Base-by-base conservation (phyloP, 441 rosid genomes). In the Melianthus villosus region DNA sequence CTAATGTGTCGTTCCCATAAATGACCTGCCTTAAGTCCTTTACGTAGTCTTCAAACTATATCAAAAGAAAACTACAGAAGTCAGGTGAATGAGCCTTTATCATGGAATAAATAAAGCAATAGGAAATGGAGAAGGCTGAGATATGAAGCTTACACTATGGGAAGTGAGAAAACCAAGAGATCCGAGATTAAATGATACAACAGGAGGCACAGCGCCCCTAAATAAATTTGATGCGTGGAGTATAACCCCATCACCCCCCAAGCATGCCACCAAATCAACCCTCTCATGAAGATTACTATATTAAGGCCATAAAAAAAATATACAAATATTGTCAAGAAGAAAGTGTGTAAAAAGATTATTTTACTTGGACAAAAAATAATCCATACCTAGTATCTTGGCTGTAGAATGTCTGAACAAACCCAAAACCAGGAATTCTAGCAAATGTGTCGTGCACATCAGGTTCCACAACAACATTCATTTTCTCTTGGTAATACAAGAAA, bases 241-340 rank as follows among this genome's bases (percentile, higher is more conserved):
- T 55, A 87, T 87, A 42, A 87, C 97, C 34, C 97, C 97, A 54
- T 87, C 97, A 10, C 97, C 97, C 18, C 97, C 97, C 68, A 87
- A 63, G 68, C 97, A 87, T 50, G 87, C 91, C 44, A 87, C 93
- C 44, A 87, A 78, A 69, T 87, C 97, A 59, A 87, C 80, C 69
- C 93, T 73, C 75, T 80, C 94, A 45, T 87, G 94, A 25, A 87
- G 97, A 71, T 83, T 82, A 43, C 97, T 87, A 63, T 49, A 54
- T 54, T 42, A 56, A 44, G 36, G 34, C 46, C 26, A 43, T 17
- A 23, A 26, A 29, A 44, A 20, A 44, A 14, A 8, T 16, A 29
- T 10, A 12, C 16, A 7, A 31, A 13, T 16, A 3, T 1, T 9
- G 7, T 11, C 11, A 20, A 51, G 18, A 23, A 38, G 32, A 33